Conservation (phyloP, 176 grass and related monocot species). For the Ensete glaucum region DNA sequence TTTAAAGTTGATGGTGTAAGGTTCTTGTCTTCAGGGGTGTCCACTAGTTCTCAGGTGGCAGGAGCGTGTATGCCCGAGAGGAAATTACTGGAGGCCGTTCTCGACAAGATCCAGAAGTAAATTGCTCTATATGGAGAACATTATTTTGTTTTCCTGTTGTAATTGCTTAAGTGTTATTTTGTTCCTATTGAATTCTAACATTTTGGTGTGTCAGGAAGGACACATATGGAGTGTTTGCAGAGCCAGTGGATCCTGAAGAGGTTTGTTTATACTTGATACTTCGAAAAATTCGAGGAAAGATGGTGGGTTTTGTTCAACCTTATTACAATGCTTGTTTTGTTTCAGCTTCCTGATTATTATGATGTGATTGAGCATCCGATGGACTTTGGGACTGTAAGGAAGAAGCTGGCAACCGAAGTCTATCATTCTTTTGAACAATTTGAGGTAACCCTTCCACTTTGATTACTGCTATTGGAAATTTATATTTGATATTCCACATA, state of each 20-base stretch:
- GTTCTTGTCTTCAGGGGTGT: slow-evolving; percentile 13
- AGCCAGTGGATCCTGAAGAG: slow-evolving; percentile 62
- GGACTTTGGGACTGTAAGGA: slow-evolving; percentile 59
- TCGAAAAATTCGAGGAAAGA: neutral
- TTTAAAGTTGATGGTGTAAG: slow-evolving; percentile 17
- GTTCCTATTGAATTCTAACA: neutral
- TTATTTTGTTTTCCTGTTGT: slow-evolving; percentile 26
- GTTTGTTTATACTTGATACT: slow-evolving; percentile 16
- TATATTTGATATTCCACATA: neutral
- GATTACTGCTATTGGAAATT: slow-evolving; percentile 4
- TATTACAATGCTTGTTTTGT: slow-evolving; percentile 7
- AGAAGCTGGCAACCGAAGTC: slow-evolving; percentile 48
- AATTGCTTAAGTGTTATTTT: slow-evolving; percentile 17
- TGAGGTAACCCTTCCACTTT: slow-evolving; percentile 33
- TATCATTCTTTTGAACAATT: slow-evolving; percentile 50
- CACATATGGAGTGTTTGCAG: slow-evolving; percentile 52
- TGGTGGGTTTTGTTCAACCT: neutral
- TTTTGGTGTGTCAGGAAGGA: slow-evolving; percentile 43
- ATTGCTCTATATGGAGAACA: slow-evolving; percentile 3
- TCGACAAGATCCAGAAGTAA: slow-evolving; percentile 94
- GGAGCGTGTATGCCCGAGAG: slow-evolving; percentile 65
- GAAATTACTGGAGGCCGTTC: slow-evolving; percentile 74
- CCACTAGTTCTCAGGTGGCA: slow-evolving; percentile 25
- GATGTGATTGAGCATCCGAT: slow-evolving; percentile 56
- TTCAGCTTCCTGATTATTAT: slow-evolving; percentile 69